A percentile compares a stretch with the other conserved stretches of the same genome.
Evolutionary conservation across 2,329 filamentous ascomycete genomes (phyloP).

Genomic region (Scedosporium aurantiacum): DNA sequence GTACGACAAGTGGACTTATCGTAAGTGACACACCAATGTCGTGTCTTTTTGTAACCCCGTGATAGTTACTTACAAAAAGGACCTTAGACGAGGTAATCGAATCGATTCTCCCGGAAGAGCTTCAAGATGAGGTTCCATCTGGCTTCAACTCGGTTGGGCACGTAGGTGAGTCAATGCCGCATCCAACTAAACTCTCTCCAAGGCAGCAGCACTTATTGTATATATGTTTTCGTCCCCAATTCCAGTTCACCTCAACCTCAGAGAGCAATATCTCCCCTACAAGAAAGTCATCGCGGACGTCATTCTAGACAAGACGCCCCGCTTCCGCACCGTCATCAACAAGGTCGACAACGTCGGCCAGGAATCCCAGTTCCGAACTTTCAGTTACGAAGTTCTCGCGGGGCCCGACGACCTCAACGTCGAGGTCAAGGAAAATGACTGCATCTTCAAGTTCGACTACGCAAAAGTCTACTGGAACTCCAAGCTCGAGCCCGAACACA

Average conservation of each 20-base stretch:
- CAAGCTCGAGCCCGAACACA: conserved; percentile 80
- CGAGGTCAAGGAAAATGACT: conserved; percentile 68
- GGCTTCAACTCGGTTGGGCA: conserved; percentile 87
- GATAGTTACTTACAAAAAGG: conserved; percentile 11
- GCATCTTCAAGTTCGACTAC: conserved; percentile 88
- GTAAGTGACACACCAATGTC: conserved; percentile 33
- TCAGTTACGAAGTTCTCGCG: conserved; percentile 79
- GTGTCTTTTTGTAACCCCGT: neutral
- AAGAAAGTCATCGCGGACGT: conserved; percentile 78
- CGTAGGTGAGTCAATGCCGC: conserved; percentile 46
- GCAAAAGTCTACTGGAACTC: conserved; percentile 98
- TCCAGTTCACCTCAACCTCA: conserved; percentile 78
- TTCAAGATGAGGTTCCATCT: conserved; percentile 69
- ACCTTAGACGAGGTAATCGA: conserved; percentile 67
- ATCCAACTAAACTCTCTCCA: neutral
- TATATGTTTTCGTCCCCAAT: conserved; percentile 5
- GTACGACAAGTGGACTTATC: conserved; percentile 80
- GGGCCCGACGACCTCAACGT: conserved; percentile 78
- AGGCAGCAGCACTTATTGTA: neutral
- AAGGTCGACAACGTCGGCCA: conserved; percentile 83
- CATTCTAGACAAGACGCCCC: conserved; percentile 78
- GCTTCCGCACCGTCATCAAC: conserved; percentile 84
- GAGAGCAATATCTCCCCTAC: conserved; percentile 72
- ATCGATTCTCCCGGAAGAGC: conserved; percentile 68
- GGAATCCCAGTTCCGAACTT: conserved; percentile 80